Percentiles rank a stretch among this genome's conserved stretches.
These are phyloP conservation scores for Litsea cubeba DNA, from an alignment of 164 flowering plant species.

Conservation along the genomic window DNA sequence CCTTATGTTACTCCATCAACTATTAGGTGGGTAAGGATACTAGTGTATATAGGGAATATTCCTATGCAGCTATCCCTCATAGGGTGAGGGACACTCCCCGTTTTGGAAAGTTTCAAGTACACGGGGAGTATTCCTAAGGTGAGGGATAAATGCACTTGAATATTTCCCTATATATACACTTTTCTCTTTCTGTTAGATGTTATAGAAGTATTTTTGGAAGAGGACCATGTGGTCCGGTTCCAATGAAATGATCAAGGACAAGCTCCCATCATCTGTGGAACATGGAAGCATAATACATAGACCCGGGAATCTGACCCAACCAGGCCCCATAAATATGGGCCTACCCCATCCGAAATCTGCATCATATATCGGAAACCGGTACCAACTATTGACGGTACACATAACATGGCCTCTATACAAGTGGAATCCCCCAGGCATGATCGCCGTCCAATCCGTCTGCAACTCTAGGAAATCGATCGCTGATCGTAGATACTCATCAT, in stretches of 20 bases:
- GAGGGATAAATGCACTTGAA: too few relatives aligned
- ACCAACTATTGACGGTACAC: constrained; percentile 24
- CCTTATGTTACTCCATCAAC: too few relatives aligned
- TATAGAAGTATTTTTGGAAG: constrained; percentile 36
- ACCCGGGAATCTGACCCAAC: constrained; percentile 28
- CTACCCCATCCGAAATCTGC: constrained; percentile 53
- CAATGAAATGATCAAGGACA: constrained; percentile 28
- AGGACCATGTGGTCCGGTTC: constrained; percentile 31
- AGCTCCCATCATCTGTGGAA: constrained; percentile 34
- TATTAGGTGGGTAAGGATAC: too few relatives aligned
- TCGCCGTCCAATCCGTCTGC: constrained; percentile 52
- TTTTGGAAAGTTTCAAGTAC: too few relatives aligned
- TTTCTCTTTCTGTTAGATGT: not conserved
- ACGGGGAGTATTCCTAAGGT: too few relatives aligned
- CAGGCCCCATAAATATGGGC: constrained; percentile 42
- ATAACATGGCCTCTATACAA: too few relatives aligned
- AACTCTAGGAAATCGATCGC: constrained; percentile 62
- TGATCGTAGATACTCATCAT: constrained; percentile 28
- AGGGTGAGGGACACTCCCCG: too few relatives aligned
- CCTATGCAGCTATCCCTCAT: too few relatives aligned
- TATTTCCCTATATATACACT: too few relatives aligned
- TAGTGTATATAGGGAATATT: too few relatives aligned
- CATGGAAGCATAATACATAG: constrained; percentile 30
- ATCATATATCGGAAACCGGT: constrained; percentile 22
- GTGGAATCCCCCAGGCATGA: constrained; percentile 36